These are phyloP conservation scores for Jacaranda copaia DNA, from an alignment of 257 asterid species.

Conservation along the genomic window DNA sequence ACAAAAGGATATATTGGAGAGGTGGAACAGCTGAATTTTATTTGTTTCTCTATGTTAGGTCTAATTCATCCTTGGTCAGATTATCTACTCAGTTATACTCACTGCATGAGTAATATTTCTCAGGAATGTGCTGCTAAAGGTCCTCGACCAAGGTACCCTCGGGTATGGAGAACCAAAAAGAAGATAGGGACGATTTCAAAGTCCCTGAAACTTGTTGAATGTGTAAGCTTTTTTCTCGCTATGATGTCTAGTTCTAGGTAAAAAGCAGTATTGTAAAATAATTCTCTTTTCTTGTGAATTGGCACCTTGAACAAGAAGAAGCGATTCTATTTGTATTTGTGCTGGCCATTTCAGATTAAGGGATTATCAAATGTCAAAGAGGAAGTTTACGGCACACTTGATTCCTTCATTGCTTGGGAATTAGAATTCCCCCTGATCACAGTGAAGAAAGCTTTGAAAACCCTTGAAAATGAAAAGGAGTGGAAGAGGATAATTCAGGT, in stretches of 20 bases:
- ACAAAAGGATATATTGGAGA: not conserved
- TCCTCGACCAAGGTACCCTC: constrained; percentile 93
- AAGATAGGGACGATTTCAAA: constrained; percentile 87
- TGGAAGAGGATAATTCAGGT: constrained; percentile 97
- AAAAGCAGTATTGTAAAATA: constrained; percentile 9
- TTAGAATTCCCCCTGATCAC: constrained; percentile 88
- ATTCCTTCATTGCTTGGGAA: constrained; percentile 98
- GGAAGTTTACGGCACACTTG: constrained; percentile 95
- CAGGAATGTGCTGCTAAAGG: constrained; percentile 93
- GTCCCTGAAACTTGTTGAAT: constrained; percentile 79
- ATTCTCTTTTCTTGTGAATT: not conserved
- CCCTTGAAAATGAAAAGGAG: constrained; percentile 78
- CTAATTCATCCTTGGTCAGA: not conserved
- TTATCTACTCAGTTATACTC: constrained; percentile 15
- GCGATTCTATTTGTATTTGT: constrained; percentile 13
- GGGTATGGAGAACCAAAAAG: constrained; percentile 85
- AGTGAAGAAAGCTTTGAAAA: constrained; percentile 90
- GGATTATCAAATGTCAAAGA: constrained; percentile 93
- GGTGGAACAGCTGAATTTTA: not conserved
- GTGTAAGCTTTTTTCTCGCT: constrained; percentile 60
- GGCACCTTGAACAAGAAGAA: not conserved
- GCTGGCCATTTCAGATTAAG: constrained; percentile 61
- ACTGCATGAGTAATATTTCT: constrained; percentile 26
- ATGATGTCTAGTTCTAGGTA: constrained; percentile 6
- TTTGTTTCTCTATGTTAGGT: not conserved